Evolutionary conservation across 2,329 filamentous ascomycete genomes (phyloP).

Genomic region (Colletotrichum zoysiae): DNA sequence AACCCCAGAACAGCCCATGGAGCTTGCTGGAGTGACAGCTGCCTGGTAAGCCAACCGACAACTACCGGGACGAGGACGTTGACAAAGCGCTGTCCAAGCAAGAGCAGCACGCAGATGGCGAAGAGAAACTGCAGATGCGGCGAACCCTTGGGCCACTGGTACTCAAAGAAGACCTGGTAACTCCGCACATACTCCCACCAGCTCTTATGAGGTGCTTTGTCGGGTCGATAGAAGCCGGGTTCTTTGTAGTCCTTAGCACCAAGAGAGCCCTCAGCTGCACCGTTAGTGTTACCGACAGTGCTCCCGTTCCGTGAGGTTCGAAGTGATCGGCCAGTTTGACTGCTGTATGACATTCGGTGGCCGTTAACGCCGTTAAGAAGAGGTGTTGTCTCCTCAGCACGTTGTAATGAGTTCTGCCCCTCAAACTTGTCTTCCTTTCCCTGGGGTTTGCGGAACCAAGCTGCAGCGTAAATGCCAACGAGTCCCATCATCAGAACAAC

Average conservation of each 20-base stretch:
- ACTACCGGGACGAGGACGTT: slow-evolving; percentile 89
- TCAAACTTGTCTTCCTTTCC: slow-evolving; percentile 56
- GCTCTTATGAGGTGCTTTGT: slow-evolving; percentile 85
- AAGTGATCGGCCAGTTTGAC: slow-evolving; percentile 47
- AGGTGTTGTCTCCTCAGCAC: slow-evolving; percentile 70
- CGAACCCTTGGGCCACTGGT: slow-evolving; percentile 93
- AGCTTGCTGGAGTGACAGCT: slow-evolving; percentile 65
- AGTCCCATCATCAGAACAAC: slow-evolving; percentile 74
- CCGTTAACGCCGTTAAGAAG: slow-evolving; percentile 68
- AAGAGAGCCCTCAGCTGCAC: slow-evolving; percentile 57
- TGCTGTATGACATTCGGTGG: slow-evolving; percentile 53
- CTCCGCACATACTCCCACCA: slow-evolving; percentile 98
- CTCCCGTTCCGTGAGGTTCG: slow-evolving; percentile 43
- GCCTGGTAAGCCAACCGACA: slow-evolving; percentile 82
- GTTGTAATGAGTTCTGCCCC: slow-evolving; percentile 48
- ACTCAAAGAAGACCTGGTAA: slow-evolving; percentile 95
- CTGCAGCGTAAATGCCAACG: slow-evolving; percentile 61
- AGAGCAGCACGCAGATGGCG: slow-evolving; percentile 82
- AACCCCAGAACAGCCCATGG: slow-evolving; percentile 77
- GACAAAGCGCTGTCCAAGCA: slow-evolving; percentile 83
- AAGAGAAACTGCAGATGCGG: slow-evolving; percentile 80
- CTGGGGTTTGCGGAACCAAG: slow-evolving; percentile 56
- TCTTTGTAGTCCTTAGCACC: slow-evolving; percentile 66
- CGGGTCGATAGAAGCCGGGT: slow-evolving; percentile 89
- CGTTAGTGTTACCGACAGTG: slow-evolving; percentile 49